Evolutionary conservation across 179 eudicot species (phyloP), one percentile per base, ranked within the genome.

Genomic region (Amaranthus tricolor): DNA sequence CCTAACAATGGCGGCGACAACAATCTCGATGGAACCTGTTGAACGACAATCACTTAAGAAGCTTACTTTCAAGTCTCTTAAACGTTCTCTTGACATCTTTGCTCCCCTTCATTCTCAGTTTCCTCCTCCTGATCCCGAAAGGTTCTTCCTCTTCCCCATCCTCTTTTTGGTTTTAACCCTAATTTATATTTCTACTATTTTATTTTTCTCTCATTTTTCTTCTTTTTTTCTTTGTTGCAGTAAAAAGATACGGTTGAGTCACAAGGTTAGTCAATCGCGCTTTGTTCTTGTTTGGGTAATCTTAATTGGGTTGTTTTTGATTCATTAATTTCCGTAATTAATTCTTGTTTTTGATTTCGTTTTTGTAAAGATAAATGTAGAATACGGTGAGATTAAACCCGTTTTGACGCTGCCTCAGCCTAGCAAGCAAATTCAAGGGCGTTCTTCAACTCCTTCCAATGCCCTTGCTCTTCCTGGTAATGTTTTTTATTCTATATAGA

Each of bases 1-100:
- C 19, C 10, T 31, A 31, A 31, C 40, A 50, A 69, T 70, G 80
- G 57, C 75, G 48, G 70, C 49, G 6, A 7, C 48, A 9, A 57
- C 70, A 77, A 84, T 73, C 63, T 16, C 81, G 49, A 88, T 90
- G 80, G 87, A 86, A 48, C 81, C 90, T 5, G 89, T 95, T n/a
- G 99, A 95, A 84, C 94, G 92, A 3, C 97, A 95, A 69, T 93
- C 99, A 0, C 63, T 93, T 17, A 95, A 93, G 78, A 93, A 95
- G 79, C 90, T 93, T 1, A 88, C 84, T 21, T 88, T 85, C 85
- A 95, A 93, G 75, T 89, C 94, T 12, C 72, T 87, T 0, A 95
- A 95, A 82, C 93, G 99, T 0, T 76, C 97, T 13, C 94, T 91
- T 40, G 99, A 95, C 76, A 80, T 89, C 66, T 95, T 95, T 72